Base-by-base conservation (phyloP, 2,329 filamentous ascomycete species). In the Ampelomyces quisqualis region DNA sequence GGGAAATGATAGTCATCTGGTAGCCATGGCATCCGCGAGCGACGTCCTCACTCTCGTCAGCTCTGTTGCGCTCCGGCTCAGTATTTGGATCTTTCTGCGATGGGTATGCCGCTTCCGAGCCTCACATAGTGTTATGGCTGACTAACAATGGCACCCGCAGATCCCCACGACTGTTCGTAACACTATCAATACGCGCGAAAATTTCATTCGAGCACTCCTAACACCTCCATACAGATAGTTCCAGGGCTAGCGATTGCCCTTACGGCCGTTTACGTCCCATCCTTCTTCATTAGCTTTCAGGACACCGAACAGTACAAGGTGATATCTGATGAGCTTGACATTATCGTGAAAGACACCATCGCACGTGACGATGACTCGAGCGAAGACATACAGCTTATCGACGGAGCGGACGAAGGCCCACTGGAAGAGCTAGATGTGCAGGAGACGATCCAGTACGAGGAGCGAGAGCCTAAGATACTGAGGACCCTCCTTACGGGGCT, bases 401-500 rank as follows among this genome's bases (percentile, higher is more conserved):
- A 81, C 43, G 70, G 59, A 27, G 61, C 60, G 7, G 61, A 67
- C 2, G 57, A 64, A 38, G 62, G 56, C 1, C 57, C 62, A 0
- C 40, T 69, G 18, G 43, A 70, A 48, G 73, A 75, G 55, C 55
- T 88, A 23, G 77, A 81, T 19, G 71, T 88, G 17, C 64, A 81
- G 41, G 84, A 90, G 62, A 83, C 77, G 1, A 68, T 86, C 3
- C 61, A 81, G 8, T 55, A 86, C 11, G 72, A 78, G 35, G 74
- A 84, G 58, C 79, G 79, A 53, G 73, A 78, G 9, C 67, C 79
- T 2, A 74, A 75, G 15, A 70, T 79, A 1, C 70, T 85, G 51
- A 78, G 77, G 50, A 86, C 88, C 3, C 72, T 97, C 5, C 70
- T 94, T 17, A 81, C 81, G 3, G 93, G 93, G 3, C 71, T 85